Evolutionary conservation across 2,329 filamentous ascomycete species (phyloP), one percentile per base, ranked within the genome.

Genomic region (Aspergillus transmontanensis): DNA sequence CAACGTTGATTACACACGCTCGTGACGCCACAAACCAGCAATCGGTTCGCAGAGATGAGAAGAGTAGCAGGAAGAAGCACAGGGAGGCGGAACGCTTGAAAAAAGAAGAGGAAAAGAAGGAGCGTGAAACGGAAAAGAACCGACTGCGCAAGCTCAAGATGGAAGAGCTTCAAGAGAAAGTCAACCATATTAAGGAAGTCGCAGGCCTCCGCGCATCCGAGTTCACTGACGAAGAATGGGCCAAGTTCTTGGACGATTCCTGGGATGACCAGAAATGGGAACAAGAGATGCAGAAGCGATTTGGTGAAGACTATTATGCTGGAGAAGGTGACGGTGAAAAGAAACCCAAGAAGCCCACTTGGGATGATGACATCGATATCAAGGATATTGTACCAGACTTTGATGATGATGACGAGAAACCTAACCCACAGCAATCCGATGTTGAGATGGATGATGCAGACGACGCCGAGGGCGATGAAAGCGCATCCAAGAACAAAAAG

Each of bases 301-400:
- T 99, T 72, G 93, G 92, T 60, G 92, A 97, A 16, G 86, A 91
- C 11, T 99, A 99, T 81, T 99, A 99, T 72, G 91, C 89, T 11
- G 85, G 90, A 57, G 79, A 81, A 3, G 83, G 16, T 32, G 28
- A 78, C 9, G 81, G 75, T 56, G 88, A 87, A 75, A 88, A 86
- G 73, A 88, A 87, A 68, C 80, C 86, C 11, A 93, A 92, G 84
- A 96, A 96, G 80, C 93, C 92, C 11, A 91, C 88, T 66, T 99
- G 94, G 90, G 92, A 97, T 71, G 93, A 98, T 73, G 95, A 99
- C 75, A 97, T 99, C 71, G 94, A 98, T 75, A 98, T 99, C 81
- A 93, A 91, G 65, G 94, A 97, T 76, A 85, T 97, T 57, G 82
- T 97, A 32, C 93, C 93, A 1, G 92, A 96, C 65, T 97, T 96